phyloP scores from a whole-genome alignment of 345 rosid genomes.

The Citrus hindsii region DNA sequence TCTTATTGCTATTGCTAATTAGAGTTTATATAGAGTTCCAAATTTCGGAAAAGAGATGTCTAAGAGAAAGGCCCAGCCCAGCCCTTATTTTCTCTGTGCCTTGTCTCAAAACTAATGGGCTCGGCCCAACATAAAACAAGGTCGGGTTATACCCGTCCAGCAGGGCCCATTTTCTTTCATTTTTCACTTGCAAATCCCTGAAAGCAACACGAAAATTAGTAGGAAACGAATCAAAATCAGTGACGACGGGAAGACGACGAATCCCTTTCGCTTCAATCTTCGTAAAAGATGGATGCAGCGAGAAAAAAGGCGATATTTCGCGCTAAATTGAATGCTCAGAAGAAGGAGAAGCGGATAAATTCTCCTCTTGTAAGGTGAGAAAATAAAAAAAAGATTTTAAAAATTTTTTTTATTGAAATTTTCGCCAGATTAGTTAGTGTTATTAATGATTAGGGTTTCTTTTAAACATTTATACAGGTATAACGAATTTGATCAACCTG shows the following conservation, averaged over 20 bases:
- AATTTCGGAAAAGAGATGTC: no score
- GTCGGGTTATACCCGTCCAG: not conserved
- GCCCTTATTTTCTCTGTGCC: no score
- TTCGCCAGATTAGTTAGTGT: not conserved
- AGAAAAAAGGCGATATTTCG: constrained; percentile 85
- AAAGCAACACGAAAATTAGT: not conserved
- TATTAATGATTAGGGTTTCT: not conserved
- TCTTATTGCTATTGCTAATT: not conserved
- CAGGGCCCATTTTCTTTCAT: not conserved
- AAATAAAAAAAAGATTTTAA: no score
- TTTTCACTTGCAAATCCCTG: not conserved
- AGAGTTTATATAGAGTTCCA: no score
- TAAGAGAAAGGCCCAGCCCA: no score
- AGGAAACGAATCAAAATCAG: not conserved
- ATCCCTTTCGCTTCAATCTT: no score
- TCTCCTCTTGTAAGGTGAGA: constrained; percentile 94
- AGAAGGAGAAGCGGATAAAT: constrained; percentile 75
- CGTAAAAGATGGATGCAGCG: constrained; percentile 62
- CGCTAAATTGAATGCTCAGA: constrained; percentile 78
- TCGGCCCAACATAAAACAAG: not conserved
- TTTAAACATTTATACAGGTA: constrained; percentile 42
- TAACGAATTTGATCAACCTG: constrained; percentile 82
- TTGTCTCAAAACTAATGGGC: not conserved
- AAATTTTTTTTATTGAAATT: not conserved
- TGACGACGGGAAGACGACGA: no score